A percentile compares a stretch with the other conserved stretches of the same genome.
Evolutionary conservation across 1,139 yeast species (phyloP).

Genomic region (Saccharomyces pastorianus): DNA sequence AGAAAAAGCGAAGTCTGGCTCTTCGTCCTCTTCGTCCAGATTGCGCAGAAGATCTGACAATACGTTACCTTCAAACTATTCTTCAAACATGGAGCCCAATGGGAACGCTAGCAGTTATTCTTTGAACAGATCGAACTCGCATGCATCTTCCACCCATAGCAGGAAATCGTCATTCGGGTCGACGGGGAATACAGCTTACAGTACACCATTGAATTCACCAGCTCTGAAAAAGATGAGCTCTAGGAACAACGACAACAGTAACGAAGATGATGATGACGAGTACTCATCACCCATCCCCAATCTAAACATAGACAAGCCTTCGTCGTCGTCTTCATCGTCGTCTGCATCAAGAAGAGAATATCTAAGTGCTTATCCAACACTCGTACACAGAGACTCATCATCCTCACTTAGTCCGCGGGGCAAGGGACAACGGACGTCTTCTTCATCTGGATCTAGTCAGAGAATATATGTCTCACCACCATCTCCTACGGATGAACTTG

Average conservation of each 20-base stretch:
- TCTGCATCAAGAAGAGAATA: slow-evolving; percentile 2
- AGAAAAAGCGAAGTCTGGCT: slow-evolving; percentile 2
- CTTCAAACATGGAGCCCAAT: background rate
- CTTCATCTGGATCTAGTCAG: background rate
- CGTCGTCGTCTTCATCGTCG: background rate
- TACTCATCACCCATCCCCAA: slow-evolving; percentile 1
- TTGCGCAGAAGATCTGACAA: slow-evolving; percentile 4
- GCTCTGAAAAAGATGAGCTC: slow-evolving; percentile 9
- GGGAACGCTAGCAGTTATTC: background rate
- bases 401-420: background rate
- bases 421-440: background rate
- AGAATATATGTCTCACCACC: background rate
- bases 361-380: slow-evolving; percentile 21
- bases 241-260: background rate
- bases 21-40: slow-evolving; percentile 3
- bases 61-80: background rate
- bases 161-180: slow-evolving; percentile 7
- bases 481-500: background rate
- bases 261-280: slow-evolving; percentile 23
- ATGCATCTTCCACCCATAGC: slow-evolving; percentile 6
- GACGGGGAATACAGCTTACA: slow-evolving; percentile 9
- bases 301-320: background rate
- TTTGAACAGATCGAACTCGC: slow-evolving; percentile 7
- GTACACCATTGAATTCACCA: slow-evolving; percentile 13
- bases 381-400: slow-evolving; percentile 5